Conservation (phyloP, 164 flowering plant species). For the Umbilicus rupestris region DNA sequence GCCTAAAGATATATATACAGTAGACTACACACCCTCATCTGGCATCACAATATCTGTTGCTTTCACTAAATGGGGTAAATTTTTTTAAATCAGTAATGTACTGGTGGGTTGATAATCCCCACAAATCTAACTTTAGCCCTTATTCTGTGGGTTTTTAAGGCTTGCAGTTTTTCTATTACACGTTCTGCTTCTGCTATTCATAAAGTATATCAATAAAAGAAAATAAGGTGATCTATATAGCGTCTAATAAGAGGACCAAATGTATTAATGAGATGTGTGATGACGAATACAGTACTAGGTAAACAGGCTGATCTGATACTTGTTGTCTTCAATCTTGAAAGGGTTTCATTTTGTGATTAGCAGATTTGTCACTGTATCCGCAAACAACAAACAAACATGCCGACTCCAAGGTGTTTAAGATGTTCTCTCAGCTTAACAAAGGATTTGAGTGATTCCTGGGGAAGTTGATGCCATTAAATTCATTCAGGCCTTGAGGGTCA, state of each 20-base stretch:
- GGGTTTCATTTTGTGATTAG: background rate
- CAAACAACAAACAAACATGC: conserved; percentile 1
- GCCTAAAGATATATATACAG: no score
- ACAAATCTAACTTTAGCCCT: conserved; percentile 3
- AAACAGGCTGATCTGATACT: background rate
- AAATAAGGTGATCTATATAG: background rate
- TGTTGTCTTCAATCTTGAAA: background rate
- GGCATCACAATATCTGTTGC: background rate
- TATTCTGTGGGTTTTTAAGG: conserved; percentile 2
- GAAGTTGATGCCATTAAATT: background rate
- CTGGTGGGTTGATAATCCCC: background rate
- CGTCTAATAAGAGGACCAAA: background rate
- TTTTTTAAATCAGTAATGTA: background rate
- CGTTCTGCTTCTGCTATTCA: background rate
- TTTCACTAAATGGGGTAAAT: background rate
- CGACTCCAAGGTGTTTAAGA: background rate
- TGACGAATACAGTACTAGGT: background rate
- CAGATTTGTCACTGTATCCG: background rate
- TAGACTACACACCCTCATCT: no score
- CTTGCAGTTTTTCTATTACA: conserved; percentile 9
- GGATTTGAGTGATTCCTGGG: conserved; percentile 2
- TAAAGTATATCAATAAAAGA: background rate
- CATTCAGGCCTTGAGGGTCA: background rate
- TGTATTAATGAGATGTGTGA: background rate
- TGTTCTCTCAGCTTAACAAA: no score